Conservation (phyloP, 768 basidiomycete species). For the Favolaschia claudopus region DNA sequence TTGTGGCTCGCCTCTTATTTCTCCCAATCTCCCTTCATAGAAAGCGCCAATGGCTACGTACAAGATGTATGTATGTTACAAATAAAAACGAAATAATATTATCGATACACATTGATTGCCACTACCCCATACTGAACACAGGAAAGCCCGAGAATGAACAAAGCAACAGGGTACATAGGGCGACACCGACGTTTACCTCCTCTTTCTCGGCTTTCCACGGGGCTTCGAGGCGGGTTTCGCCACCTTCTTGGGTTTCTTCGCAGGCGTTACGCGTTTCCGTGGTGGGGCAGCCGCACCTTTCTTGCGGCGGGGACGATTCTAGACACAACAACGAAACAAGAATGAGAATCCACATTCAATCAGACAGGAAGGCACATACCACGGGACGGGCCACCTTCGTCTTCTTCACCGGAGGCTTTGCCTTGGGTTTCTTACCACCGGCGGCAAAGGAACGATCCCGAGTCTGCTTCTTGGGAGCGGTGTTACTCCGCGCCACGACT, state of each 20-base stretch:
- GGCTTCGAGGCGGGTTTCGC: constrained; percentile 1
- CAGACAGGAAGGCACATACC: not conserved
- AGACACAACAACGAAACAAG: not conserved
- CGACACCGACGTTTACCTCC: too few species aligned
- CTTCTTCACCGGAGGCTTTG: not conserved
- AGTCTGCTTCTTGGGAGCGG: not conserved
- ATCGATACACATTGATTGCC: too few species aligned
- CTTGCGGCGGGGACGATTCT: not conserved
- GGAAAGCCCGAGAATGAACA: too few species aligned
- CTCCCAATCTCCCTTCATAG: too few species aligned
- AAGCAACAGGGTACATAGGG: too few species aligned
- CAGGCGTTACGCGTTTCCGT: not conserved
- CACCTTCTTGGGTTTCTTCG: constrained; percentile 1
- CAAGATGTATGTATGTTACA: too few species aligned
- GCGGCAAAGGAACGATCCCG: not conserved
- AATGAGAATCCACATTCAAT: not conserved
- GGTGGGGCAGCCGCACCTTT: not conserved
- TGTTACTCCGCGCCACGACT: not conserved
- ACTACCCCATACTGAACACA: too few species aligned
- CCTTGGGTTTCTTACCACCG: not conserved
- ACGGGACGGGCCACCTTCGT: not conserved
- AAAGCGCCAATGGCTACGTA: too few species aligned
- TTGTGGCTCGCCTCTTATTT: too few species aligned
- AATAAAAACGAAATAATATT: too few species aligned
- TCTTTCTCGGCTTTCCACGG: constrained; percentile 8